Conservation (phyloP, 768 basidiomycete species). For the Ephemerocybe angulata region DNA sequence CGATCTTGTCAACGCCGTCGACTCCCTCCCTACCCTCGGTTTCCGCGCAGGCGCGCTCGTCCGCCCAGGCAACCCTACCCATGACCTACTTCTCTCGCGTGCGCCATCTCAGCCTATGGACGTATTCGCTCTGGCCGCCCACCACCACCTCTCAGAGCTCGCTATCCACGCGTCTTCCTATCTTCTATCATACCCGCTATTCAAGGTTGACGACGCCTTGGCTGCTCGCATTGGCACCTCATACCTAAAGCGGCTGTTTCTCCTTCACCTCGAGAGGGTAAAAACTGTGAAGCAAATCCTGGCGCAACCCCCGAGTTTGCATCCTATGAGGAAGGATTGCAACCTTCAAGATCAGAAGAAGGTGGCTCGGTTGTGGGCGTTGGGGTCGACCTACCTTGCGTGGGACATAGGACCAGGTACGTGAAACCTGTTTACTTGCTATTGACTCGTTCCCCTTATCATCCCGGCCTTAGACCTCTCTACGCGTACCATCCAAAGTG, state of each 20-base stretch:
- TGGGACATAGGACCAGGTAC: constrained; percentile 37
- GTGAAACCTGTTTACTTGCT: not conserved
- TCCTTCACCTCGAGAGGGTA: constrained; percentile 6
- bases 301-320: constrained; percentile 5
- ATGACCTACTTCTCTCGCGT: constrained; percentile 13
- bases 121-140: constrained; percentile 14
- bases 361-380: constrained; percentile 7
- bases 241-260: constrained; percentile 11
- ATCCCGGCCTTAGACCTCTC: constrained; percentile 22
- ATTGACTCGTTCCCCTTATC: not conserved
- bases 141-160: constrained; percentile 10
- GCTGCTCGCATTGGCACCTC: constrained; percentile 11
- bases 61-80: not conserved
- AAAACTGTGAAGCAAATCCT: constrained; percentile 9
- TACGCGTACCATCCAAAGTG: constrained; percentile 22
- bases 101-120: constrained; percentile 10
- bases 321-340: constrained; percentile 11
- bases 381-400: constrained; percentile 3
- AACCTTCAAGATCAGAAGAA: constrained; percentile 4
- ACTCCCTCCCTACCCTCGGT: constrained; percentile 12
- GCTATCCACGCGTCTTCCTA: constrained; percentile 11
- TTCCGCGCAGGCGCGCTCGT: constrained; percentile 7
- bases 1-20: constrained; percentile 9
- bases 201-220: constrained; percentile 9
- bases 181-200: constrained; percentile 9